Conservation (phyloP, 257 asterid genomes). For the Salvia rosmarinus region DNA sequence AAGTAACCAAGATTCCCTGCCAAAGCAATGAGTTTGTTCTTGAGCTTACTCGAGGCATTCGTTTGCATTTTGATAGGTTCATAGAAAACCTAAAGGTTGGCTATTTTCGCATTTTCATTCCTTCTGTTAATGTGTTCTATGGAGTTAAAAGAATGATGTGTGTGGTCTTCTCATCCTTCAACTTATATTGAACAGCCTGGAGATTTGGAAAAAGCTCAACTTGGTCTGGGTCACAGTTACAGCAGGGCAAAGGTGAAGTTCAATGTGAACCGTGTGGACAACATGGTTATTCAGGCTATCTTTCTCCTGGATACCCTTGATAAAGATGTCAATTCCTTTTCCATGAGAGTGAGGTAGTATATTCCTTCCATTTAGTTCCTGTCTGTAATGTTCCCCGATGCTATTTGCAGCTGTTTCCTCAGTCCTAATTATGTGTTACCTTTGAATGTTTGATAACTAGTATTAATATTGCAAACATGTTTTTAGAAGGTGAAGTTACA, state of each 20-base stretch:
- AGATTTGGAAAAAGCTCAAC: slow-evolving; percentile 94
- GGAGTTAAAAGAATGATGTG: not conserved
- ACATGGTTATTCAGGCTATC: slow-evolving; percentile 97
- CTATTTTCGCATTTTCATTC: not conserved
- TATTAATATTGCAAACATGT: not conserved
- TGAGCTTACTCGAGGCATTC: slow-evolving; percentile 86
- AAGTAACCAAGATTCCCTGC: slow-evolving; percentile 86
- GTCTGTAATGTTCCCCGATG: not conserved
- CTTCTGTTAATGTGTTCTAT: not conserved
- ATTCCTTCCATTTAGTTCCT: not conserved
- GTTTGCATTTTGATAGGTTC: slow-evolving; percentile 71
- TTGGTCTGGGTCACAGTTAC: slow-evolving; percentile 93
- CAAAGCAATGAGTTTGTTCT: slow-evolving; percentile 82
- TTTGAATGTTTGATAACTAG: not conserved
- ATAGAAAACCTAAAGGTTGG: slow-evolving; percentile 80
- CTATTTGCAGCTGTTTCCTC: not conserved
- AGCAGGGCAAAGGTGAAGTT: slow-evolving; percentile 98
- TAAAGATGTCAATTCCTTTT: slow-evolving; percentile 85
- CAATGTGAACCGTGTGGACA: slow-evolving; percentile 95
- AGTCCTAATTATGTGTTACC: not conserved
- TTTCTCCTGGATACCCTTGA: slow-evolving; percentile 94
- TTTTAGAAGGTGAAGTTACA: not conserved
- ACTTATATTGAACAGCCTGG: slow-evolving; percentile 55
- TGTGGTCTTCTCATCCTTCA: slow-evolving; percentile 12
- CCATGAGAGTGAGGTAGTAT: slow-evolving; percentile 93